Conservation (phyloP, 2,329 filamentous ascomycete species). For the Curvularia spicifera region DNA sequence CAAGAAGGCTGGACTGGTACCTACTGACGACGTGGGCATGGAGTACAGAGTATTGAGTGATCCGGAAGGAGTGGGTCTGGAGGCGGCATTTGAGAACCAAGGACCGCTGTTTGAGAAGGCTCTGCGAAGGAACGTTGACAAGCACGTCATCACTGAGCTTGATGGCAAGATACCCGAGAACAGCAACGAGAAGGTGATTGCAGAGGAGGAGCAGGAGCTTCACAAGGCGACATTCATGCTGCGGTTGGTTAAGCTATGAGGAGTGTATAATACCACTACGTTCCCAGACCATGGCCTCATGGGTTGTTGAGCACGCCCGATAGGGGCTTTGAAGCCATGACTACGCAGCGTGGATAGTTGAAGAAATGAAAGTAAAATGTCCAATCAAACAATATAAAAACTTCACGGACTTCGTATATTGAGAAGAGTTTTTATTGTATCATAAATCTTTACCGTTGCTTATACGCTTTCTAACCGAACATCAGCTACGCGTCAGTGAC, state of each 20-base stretch:
- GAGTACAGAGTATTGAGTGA: constrained; percentile 84
- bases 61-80: constrained; percentile 76
- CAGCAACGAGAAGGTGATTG: constrained; percentile 65
- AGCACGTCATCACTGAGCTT: constrained; percentile 66
- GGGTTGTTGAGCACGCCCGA: neutral
- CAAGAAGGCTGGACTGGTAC: constrained; percentile 89
- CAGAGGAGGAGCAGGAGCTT: constrained; percentile 84
- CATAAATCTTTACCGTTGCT: constrained; percentile 33
- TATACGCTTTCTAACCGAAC: constrained; percentile 35
- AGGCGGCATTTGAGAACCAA: constrained; percentile 72
- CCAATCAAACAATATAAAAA: neutral
- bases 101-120: constrained; percentile 74
- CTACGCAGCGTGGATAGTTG: constrained; percentile 18
- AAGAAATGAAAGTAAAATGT: constrained; percentile 18
- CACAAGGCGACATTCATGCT: constrained; percentile 82
- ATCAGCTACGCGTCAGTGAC: constrained; percentile 3
- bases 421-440: neutral
- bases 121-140: constrained; percentile 76
- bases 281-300: neutral
- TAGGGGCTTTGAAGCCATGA: neutral
- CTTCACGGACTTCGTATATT: neutral
- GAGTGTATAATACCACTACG: neutral
- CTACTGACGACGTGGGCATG: constrained; percentile 96
- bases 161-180: constrained; percentile 64
- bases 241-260: constrained; percentile 73